These are phyloP conservation scores for Aureobasidium mangrovei DNA, from an alignment of 2,329 filamentous ascomycete genomes.

Conservation along the genomic window DNA sequence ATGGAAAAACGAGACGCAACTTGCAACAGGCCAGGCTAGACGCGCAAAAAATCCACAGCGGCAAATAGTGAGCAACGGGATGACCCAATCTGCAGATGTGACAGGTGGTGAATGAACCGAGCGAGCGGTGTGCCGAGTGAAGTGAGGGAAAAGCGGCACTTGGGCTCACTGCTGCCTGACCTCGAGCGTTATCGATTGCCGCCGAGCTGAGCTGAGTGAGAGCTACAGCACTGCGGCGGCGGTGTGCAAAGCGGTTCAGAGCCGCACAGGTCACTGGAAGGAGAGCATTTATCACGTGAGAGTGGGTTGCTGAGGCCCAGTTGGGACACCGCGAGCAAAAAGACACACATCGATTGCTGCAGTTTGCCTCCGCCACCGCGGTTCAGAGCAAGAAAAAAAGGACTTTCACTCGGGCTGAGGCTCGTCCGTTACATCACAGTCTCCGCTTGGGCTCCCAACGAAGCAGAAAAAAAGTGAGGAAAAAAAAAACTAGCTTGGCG, in stretches of 20 bases:
- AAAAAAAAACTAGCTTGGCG: constrained; percentile 11
- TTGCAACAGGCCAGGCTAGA: constrained; percentile 3
- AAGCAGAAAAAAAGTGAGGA: constrained; percentile 11
- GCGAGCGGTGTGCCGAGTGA: constrained; percentile 7
- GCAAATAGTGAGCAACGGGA: constrained; percentile 8
- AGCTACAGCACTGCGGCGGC: background rate
- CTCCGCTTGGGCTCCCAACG: constrained; percentile 9
- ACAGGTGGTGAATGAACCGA: background rate
- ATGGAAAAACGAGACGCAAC: constrained; percentile 6
- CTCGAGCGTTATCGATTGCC: background rate
- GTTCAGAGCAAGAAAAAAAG: constrained; percentile 7
- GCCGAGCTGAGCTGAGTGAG: background rate
- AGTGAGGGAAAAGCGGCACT: background rate
- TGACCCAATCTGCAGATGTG: background rate
- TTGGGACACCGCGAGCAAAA: constrained; percentile 5
- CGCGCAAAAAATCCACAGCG: constrained; percentile 10
- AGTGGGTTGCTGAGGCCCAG: background rate
- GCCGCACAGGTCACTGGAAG: too few species aligned
- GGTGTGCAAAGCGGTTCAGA: too few species aligned
- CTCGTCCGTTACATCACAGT: constrained; percentile 7
- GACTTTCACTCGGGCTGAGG: background rate
- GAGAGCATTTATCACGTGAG: background rate
- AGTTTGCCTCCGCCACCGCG: constrained; percentile 10
- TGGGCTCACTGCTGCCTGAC: background rate
- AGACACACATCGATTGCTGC: constrained; percentile 2